Conservation (phyloP, 225 moss, liverwort and hornwort species). For the Bryum argenteum region DNA sequence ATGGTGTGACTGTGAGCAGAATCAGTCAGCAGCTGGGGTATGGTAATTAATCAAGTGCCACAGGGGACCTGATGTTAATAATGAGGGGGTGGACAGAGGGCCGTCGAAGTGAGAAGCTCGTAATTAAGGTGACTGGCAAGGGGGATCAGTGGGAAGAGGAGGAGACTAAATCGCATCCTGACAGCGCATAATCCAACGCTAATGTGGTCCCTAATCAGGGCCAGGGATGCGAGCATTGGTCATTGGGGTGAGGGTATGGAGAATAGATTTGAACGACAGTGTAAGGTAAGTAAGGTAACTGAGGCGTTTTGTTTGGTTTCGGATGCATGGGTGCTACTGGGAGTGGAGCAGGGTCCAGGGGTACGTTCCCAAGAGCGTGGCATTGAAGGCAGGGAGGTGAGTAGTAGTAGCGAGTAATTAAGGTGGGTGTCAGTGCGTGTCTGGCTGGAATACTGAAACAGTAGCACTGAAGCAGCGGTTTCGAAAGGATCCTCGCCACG, state of each 20-base stretch:
- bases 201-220: conserved; percentile 34
- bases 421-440: conserved; percentile 2
- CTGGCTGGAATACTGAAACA: not conserved
- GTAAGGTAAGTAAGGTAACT: not conserved
- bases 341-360: no score
- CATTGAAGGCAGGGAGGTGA: conserved; percentile 19
- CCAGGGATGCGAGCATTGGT: not conserved
- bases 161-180: conserved; percentile 5
- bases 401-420: not conserved
- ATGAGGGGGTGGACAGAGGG: conserved; percentile 1
- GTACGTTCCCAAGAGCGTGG: conserved; percentile 24
- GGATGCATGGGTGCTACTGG: conserved; percentile 10
- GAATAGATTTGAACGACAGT: no score
- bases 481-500: conserved; percentile 20
- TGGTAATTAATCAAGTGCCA: not conserved
- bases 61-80: not conserved
- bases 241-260: not conserved
- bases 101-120: conserved; percentile 13
- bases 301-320: conserved; percentile 11
- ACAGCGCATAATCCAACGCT: conserved; percentile 29
- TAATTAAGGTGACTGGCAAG: conserved; percentile 9
- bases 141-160: not conserved
- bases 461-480: conserved; percentile 16
- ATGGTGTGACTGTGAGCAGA: not conserved
- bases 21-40: not conserved